phyloP scores from a whole-genome alignment of 306 rosid species.

The Argentina anserina region DNA sequence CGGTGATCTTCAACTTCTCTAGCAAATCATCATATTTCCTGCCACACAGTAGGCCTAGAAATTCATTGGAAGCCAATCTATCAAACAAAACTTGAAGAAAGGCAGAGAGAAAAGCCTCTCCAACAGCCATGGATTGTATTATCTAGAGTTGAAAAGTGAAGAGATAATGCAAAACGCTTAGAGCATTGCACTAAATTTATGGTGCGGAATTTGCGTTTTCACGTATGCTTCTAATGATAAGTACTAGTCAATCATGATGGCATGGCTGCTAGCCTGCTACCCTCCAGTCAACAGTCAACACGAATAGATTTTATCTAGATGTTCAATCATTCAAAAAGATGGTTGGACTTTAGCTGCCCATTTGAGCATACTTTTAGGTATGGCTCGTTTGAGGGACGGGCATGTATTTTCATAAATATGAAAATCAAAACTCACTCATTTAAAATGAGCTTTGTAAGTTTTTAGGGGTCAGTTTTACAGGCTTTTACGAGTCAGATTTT shows the following conservation, averaged over 20 bases:
- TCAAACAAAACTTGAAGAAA: slow-evolving; percentile 34
- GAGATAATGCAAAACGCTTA: background rate
- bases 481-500: too few relatives aligned
- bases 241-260: background rate
- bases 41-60: slow-evolving; percentile 13
- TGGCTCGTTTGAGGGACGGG: too few relatives aligned
- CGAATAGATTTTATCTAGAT: background rate
- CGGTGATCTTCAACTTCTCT: slow-evolving; percentile 24
- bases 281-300: background rate
- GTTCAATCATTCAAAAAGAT: background rate
- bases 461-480: too few relatives aligned
- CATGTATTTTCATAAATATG: too few relatives aligned
- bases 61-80: slow-evolving; percentile 33
- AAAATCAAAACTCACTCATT: too few relatives aligned
- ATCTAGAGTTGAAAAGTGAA: slow-evolving; percentile 1
- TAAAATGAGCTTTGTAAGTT: too few relatives aligned
- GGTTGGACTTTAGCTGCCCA: background rate
- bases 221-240: background rate
- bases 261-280: too few relatives aligned
- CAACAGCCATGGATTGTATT: slow-evolving; percentile 20
- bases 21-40: slow-evolving; percentile 24
- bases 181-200: too few relatives aligned
- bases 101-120: slow-evolving; percentile 37
- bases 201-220: background rate
- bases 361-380: background rate